phyloP scores from a whole-genome alignment of 2,329 filamentous ascomycete genomes.

The Truncatella angustata region DNA sequence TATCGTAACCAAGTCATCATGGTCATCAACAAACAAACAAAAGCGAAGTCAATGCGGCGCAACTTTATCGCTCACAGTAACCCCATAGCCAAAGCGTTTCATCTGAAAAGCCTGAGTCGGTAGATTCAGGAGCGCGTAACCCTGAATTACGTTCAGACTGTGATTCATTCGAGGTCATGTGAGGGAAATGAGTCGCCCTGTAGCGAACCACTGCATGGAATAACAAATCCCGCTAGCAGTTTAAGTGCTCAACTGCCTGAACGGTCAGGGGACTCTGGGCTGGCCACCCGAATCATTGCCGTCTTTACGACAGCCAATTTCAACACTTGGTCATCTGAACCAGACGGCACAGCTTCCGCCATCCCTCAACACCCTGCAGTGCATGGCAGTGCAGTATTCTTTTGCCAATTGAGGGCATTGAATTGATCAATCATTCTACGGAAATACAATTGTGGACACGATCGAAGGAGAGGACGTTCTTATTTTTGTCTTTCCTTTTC shows the following conservation, averaged over 20 bases:
- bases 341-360: not conserved
- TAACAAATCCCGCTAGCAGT: not conserved
- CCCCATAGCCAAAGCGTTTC: not conserved
- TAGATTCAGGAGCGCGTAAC: not conserved
- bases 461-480: not conserved
- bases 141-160: not conserved
- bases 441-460: not conserved
- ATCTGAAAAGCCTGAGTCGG: not conserved
- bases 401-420: not conserved
- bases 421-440: not conserved
- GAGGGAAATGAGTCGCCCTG: constrained; percentile 3
- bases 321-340: not conserved
- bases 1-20: not conserved
- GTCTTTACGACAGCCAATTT: not conserved
- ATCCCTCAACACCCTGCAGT: not conserved
- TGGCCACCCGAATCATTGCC: not conserved
- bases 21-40: not conserved
- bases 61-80: not conserved
- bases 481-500: not conserved
- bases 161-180: constrained; percentile 4
- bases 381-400: too few relatives aligned
- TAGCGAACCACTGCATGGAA: not conserved
- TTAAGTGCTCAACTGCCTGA: not conserved
- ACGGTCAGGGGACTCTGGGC: not conserved
- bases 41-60: not conserved